Evolutionary conservation across 257 asterid species (phyloP).

Genomic region (Forsythia viridissima): DNA sequence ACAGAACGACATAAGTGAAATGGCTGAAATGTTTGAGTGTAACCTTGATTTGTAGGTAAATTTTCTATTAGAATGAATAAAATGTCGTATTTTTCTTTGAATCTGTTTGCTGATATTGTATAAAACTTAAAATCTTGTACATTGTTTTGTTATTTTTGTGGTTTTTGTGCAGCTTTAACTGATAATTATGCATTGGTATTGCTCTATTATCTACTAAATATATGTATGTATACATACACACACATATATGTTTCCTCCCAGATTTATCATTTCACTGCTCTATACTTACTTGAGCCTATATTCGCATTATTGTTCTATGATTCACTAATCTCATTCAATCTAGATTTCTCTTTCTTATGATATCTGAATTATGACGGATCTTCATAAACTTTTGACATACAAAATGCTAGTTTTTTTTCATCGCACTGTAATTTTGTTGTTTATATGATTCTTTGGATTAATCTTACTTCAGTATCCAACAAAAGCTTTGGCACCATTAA

Average conservation of each 20-base stretch:
- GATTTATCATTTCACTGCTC: neutral
- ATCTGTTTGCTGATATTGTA: neutral
- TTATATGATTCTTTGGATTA: conserved; percentile 6
- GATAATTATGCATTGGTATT: neutral
- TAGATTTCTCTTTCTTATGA: neutral
- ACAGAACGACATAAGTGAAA: neutral
- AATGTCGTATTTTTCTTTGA: neutral
- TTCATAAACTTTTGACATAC: neutral
- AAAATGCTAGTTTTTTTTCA: neutral
- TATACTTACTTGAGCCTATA: neutral
- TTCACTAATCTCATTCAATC: neutral
- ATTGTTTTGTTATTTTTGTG: neutral
- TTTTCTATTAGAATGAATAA: neutral
- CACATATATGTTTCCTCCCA: too few relatives aligned
- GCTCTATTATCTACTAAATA: neutral
- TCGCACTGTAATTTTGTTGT: neutral
- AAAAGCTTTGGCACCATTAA: conserved; percentile 85
- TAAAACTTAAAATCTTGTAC: neutral
- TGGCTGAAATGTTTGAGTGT: neutral
- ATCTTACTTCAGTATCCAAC: conserved; percentile 77
- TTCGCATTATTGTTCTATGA: neutral
- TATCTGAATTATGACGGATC: neutral
- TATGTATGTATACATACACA: neutral
- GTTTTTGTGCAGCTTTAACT: neutral
- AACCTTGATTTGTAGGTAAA: neutral